Evolutionary conservation across 371 early-diverging fungal genomes (phyloP).

Genomic region (Funneliformis caledonium): DNA sequence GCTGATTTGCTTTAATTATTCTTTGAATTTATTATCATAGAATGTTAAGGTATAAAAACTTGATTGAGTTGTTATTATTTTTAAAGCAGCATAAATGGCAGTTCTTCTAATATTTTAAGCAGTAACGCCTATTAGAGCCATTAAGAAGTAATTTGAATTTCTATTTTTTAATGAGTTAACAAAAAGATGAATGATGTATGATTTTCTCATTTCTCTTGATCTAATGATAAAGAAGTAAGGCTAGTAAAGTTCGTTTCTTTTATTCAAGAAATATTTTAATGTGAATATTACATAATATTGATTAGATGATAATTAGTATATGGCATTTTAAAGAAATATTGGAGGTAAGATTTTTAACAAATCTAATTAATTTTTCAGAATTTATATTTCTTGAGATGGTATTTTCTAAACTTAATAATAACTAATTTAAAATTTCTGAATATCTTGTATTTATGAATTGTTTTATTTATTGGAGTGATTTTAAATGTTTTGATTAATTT

Average conservation of each 20-base stretch:
- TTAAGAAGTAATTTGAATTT: neutral
- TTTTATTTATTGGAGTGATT: too few species aligned
- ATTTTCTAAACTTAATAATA: too few species aligned
- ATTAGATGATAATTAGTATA: too few species aligned
- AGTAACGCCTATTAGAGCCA: neutral
- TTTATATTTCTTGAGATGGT: too few species aligned
- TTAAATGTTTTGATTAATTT: too few species aligned
- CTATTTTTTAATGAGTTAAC: neutral
- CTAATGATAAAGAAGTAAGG: neutral
- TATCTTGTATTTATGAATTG: too few species aligned
- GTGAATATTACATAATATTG: too few species aligned
- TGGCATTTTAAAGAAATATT: too few species aligned
- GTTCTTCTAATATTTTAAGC: neutral
- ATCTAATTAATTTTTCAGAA: too few species aligned
- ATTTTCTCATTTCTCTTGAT: neutral
- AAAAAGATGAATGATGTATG: neutral
- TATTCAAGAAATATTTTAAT: too few species aligned
- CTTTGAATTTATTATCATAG: neutral
- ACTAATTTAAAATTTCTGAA: too few species aligned
- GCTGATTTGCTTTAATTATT: neutral
- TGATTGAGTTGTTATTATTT: neutral
- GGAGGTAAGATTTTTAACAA: too few species aligned
- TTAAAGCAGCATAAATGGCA: neutral
- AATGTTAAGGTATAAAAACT: neutral
- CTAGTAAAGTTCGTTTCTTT: neutral